Percentiles rank a stretch among this genome's conserved stretches.
phyloP scores from a whole-genome alignment of 1,284 basidiomycete genomes.

The Wallemia ichthyophaga region DNA sequence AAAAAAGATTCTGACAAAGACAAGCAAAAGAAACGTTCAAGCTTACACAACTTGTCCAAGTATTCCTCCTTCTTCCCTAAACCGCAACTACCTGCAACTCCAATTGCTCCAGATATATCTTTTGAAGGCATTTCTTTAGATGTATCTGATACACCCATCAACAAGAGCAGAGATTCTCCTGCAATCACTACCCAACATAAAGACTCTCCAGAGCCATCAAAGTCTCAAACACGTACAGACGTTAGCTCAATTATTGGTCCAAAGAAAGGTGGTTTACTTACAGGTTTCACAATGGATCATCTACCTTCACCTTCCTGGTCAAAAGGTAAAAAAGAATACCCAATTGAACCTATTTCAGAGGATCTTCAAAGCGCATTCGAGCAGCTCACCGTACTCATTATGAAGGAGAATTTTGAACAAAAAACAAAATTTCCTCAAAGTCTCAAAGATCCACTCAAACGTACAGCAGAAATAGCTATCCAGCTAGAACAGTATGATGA shows the following conservation, averaged over 20 bases:
- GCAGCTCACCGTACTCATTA: neutral
- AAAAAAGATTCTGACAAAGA: slow-evolving; percentile 5
- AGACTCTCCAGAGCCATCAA: neutral
- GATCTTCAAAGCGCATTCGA: neutral
- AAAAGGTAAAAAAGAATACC: neutral
- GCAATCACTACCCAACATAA: neutral
- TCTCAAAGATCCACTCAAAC: slow-evolving; percentile 39
- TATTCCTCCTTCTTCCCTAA: neutral
- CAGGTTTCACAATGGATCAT: neutral
- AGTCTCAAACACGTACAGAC: neutral
- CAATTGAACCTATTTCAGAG: neutral
- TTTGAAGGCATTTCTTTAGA: neutral
- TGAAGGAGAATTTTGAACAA: slow-evolving; percentile 10
- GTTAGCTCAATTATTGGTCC: neutral
- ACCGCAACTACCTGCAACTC: neutral
- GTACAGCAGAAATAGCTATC: slow-evolving; percentile 47
- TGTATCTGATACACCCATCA: neutral
- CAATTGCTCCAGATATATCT: neutral
- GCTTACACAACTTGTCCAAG: neutral
- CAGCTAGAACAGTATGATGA: slow-evolving; percentile 62
- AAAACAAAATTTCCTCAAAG: slow-evolving; percentile 65
- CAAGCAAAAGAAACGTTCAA: slow-evolving; percentile 7
- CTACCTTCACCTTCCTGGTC: neutral
- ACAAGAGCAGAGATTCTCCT: neutral
- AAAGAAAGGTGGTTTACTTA: neutral